Conservation (phyloP, 2,329 filamentous ascomycete genomes). For the Scytalidium sp. region DNA sequence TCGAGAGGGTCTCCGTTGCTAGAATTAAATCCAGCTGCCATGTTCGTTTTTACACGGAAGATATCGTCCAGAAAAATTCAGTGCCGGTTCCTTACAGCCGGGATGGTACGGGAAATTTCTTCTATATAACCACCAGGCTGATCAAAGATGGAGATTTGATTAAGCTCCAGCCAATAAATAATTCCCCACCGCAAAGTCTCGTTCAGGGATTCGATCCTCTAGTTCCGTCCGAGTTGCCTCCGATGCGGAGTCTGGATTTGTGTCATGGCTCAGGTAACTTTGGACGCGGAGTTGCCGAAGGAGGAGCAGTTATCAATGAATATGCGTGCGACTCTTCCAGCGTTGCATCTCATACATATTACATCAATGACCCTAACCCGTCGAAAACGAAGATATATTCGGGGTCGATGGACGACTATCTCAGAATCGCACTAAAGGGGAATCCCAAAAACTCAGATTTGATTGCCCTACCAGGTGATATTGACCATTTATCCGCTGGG, state of each 20-base stretch:
- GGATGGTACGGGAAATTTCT: constrained; percentile 63
- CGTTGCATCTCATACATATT: constrained; percentile 68
- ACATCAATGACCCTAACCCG: constrained; percentile 56
- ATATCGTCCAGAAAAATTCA: constrained; percentile 23
- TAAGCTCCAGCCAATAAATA: constrained; percentile 32
- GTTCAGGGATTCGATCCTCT: constrained; percentile 54
- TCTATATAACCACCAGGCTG: constrained; percentile 53
- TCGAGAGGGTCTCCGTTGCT: constrained; percentile 32
- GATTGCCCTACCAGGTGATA: constrained; percentile 57
- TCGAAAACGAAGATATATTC: constrained; percentile 52
- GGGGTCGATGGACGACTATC: constrained; percentile 70
- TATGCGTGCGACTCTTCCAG: constrained; percentile 66
- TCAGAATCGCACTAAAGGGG: constrained; percentile 53
- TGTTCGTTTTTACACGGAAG: constrained; percentile 50
- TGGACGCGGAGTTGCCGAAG: constrained; percentile 72
- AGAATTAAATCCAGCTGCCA: constrained; percentile 55
- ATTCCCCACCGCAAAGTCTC: constrained; percentile 32
- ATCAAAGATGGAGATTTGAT: constrained; percentile 15
- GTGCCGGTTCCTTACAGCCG: constrained; percentile 64
- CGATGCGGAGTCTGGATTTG: constrained; percentile 63
- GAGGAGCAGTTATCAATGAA: constrained; percentile 59
- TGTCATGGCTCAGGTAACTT: constrained; percentile 80
- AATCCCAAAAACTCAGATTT: constrained; percentile 32
- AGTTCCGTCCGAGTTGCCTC: constrained; percentile 20
- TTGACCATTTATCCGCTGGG: constrained; percentile 69